Evolutionary conservation across 305 asterid species (phyloP).

Genomic region (Coffea humblotiana): DNA sequence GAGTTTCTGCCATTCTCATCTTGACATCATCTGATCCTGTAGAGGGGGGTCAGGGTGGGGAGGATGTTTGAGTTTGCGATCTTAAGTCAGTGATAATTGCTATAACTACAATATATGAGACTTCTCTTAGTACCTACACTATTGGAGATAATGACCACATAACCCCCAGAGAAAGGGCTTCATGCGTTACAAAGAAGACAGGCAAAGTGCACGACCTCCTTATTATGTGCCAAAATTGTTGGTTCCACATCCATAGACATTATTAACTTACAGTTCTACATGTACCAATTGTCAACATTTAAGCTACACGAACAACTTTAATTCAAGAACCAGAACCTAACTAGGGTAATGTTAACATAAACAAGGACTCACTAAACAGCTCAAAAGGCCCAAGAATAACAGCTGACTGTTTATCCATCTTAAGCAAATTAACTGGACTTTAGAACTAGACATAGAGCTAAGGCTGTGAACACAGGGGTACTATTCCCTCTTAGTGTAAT

Average conservation of each 20-base stretch:
- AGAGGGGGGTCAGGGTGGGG: conserved; percentile 5
- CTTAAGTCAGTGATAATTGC: not conserved
- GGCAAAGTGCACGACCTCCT: not conserved
- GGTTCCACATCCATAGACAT: not conserved
- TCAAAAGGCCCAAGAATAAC: not conserved
- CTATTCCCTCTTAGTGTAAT: not conserved
- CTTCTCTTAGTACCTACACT: not conserved
- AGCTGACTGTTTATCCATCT: not conserved
- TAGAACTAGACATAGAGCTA: not conserved
- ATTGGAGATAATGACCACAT: not conserved
- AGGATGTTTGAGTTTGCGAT: not conserved
- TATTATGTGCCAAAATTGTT: not conserved
- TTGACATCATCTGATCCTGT: conserved; percentile 57
- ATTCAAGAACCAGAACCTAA: not conserved
- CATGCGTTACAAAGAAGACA: not conserved
- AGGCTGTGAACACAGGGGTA: not conserved
- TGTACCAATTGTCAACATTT: not conserved
- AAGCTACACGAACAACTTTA: not conserved
- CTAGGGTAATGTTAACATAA: not conserved
- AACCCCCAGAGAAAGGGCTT: not conserved
- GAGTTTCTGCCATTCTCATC: conserved; percentile 58
- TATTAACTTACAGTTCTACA: not conserved
- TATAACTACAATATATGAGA: not conserved
- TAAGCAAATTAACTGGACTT: not conserved
- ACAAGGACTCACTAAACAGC: not conserved